Percentiles rank a stretch among this genome's conserved stretches.
Conservation (phyloP, 495 filamentous ascomycete genomes). For the Aeminium ludgeri region DNA sequence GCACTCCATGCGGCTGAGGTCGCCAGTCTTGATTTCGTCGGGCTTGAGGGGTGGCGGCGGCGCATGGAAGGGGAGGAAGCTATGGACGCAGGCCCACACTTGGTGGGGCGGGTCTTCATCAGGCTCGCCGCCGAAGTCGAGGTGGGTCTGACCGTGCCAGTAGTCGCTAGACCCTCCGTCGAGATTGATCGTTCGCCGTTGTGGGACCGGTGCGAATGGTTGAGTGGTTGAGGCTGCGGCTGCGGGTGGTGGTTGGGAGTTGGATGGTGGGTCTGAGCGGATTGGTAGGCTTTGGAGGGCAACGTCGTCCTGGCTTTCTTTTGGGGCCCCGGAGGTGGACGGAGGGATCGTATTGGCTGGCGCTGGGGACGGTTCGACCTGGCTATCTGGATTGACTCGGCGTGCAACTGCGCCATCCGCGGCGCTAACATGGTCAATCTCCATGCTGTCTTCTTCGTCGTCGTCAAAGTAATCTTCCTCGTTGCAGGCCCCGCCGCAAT, state of each 20-base stretch:
- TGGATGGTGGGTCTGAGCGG: too few relatives aligned
- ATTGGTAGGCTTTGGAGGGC: too few relatives aligned
- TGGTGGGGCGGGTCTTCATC: conserved; percentile 5
- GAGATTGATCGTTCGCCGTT: conserved; percentile 8
- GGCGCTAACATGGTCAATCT: not conserved
- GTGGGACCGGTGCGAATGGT: too few relatives aligned
- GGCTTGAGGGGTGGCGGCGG: too few relatives aligned
- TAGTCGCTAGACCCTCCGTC: conserved; percentile 9
- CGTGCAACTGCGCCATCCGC: too few relatives aligned
- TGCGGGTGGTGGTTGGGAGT: not conserved
- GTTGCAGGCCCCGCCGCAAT: conserved; percentile 13
- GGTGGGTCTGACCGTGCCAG: conserved; percentile 10
- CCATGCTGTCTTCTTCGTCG: conserved; percentile 10
- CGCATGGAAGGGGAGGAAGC: not conserved
- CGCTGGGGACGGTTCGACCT: too few relatives aligned
- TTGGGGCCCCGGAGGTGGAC: too few relatives aligned
- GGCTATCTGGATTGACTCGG: too few relatives aligned
- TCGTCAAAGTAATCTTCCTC: conserved; percentile 6
- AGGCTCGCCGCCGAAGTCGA: conserved; percentile 19
- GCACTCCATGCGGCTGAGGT: conserved; percentile 10
- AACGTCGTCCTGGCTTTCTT: too few relatives aligned
- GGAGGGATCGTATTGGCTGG: too few relatives aligned
- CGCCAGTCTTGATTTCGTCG: conserved; percentile 6
- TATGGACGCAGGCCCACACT: conserved; percentile 10
- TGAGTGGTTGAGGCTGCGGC: not conserved